A percentile compares a stretch with the other conserved stretches of the same genome.
Conservation (phyloP, 2,329 filamentous ascomycete species). For the Bimuria novae-zelandiae region DNA sequence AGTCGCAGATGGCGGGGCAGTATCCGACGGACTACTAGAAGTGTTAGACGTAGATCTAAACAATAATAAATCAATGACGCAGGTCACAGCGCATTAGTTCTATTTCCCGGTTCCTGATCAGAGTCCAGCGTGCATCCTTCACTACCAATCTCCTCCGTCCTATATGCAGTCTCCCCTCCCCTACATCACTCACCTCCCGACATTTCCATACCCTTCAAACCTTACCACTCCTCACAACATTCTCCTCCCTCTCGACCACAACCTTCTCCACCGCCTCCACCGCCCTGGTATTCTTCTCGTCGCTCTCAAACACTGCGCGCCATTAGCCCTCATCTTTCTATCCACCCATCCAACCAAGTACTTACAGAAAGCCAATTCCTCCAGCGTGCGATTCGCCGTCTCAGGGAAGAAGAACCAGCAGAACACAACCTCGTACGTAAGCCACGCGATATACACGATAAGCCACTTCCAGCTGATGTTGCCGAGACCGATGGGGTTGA, state of each 20-base stretch:
- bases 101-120: too few relatives aligned
- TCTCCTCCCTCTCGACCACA: slow-evolving; percentile 20
- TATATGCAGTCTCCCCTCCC: too few relatives aligned
- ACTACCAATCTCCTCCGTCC: too few relatives aligned
- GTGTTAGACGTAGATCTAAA: too few relatives aligned
- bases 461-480: slow-evolving; percentile 66
- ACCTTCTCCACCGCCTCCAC: slow-evolving; percentile 26
- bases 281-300: slow-evolving; percentile 18
- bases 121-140: too few relatives aligned
- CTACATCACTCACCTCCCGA: background rate
- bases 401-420: slow-evolving; percentile 70
- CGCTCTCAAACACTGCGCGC: slow-evolving; percentile 26
- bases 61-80: too few relatives aligned
- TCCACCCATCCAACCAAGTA: background rate
- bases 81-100: too few relatives aligned
- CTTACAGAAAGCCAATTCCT: slow-evolving; percentile 60
- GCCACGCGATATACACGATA: slow-evolving; percentile 64
- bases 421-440: slow-evolving; percentile 61
- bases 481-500: slow-evolving; percentile 65
- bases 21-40: slow-evolving; percentile 13
- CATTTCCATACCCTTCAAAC: slow-evolving; percentile 5
- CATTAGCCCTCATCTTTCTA: slow-evolving; percentile 1
- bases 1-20: slow-evolving; percentile 12
- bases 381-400: slow-evolving; percentile 69
- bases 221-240: slow-evolving; percentile 15